Percentiles rank a stretch among this genome's conserved stretches.
Conservation (phyloP, 305 asterid genomes). For the Plantago lanceolata region DNA sequence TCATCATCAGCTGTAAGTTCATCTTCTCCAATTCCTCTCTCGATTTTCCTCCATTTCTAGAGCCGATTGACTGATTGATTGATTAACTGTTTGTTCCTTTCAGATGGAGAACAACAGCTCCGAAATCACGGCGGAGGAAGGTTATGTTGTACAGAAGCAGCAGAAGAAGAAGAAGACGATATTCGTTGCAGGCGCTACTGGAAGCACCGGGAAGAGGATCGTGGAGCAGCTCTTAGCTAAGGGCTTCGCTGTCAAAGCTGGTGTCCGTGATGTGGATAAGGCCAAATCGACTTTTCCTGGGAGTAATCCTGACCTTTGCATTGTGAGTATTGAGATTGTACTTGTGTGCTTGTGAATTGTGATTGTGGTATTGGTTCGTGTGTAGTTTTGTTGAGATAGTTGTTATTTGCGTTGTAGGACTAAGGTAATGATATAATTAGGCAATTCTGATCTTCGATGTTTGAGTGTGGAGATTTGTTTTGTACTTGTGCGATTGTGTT, state of each 20-base stretch:
- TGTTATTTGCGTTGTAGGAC: too few species aligned
- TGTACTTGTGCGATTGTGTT: background rate
- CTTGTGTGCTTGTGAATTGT: background rate
- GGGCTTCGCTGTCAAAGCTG: conserved; percentile 91
- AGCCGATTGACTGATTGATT: background rate
- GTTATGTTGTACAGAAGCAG: conserved; percentile 11
- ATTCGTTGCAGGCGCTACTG: conserved; percentile 93
- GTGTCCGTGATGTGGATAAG: conserved; percentile 74
- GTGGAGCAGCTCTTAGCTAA: conserved; percentile 88
- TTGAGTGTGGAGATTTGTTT: background rate
- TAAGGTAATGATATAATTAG: too few species aligned
- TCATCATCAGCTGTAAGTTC: conserved; percentile 31
- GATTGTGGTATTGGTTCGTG: too few species aligned
- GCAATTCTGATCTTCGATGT: background rate
- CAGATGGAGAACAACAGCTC: conserved; percentile 57
- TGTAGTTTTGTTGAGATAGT: too few species aligned
- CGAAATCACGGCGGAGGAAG: conserved; percentile 47
- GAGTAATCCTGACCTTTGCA: conserved; percentile 59
- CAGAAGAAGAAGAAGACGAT: conserved; percentile 65
- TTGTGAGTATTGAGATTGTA: conserved; percentile 44
- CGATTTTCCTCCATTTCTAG: conserved; percentile 6
- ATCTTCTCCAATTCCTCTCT: conserved; percentile 6
- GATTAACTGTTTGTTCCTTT: conserved; percentile 8
- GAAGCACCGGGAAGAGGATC: conserved; percentile 90
- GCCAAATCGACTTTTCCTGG: conserved; percentile 63